These are phyloP conservation scores for Ganoderma lucidum DNA, from an alignment of 1,284 basidiomycete species.

Conservation along the genomic window DNA sequence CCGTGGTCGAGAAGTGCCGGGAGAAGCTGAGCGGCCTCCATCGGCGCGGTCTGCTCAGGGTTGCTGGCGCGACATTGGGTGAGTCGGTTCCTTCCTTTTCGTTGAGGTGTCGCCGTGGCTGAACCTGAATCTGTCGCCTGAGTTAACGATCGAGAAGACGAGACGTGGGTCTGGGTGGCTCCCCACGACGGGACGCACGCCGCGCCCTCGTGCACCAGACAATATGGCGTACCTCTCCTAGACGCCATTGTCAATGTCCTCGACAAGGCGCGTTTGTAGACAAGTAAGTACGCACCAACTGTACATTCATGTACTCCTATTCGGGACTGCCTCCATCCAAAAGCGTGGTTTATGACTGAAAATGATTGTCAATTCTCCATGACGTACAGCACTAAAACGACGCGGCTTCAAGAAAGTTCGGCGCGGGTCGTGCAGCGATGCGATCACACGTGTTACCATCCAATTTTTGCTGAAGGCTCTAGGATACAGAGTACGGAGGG, in stretches of 20 bases:
- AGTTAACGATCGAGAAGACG: background rate
- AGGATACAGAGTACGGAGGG: background rate
- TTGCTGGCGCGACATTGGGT: background rate
- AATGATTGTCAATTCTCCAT: no score
- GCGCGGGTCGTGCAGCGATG: no score
- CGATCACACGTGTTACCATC: background rate
- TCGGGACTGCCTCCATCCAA: no score
- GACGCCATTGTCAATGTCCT: background rate
- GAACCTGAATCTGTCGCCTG: no score
- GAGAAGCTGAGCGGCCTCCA: background rate
- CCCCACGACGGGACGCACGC: background rate
- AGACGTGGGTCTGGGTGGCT: background rate
- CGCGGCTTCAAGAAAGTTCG: no score
- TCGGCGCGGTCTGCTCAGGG: background rate
- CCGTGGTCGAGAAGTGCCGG: background rate
- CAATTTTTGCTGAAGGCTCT: background rate
- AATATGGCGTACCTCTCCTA: background rate
- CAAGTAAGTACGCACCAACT: no score
- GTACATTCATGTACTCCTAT: background rate
- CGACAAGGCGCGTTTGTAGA: background rate
- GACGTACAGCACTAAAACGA: no score
- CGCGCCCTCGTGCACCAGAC: background rate
- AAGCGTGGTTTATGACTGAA: no score
- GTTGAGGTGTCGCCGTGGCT: no score
- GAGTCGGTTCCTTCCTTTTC: no score